A percentile compares a stretch with the other conserved stretches of the same genome.
Conservation (phyloP, 768 basidiomycete genomes). For the Pisolithus orientalis region DNA sequence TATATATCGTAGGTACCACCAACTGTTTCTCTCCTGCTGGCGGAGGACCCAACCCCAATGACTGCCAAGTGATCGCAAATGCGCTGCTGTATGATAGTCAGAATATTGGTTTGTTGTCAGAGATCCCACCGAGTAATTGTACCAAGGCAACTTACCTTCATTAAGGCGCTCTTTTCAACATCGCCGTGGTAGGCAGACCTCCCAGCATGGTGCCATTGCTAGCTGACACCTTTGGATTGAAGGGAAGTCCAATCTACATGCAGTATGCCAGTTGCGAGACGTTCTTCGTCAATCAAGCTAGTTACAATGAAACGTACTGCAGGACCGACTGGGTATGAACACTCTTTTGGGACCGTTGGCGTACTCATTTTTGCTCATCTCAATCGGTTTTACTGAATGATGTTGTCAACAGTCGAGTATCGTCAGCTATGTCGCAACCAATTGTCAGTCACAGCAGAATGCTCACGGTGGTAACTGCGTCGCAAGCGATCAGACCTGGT, state of each 20-base stretch:
- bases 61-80: conserved; percentile 44
- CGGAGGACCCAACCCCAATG: conserved; percentile 43
- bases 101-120: conserved; percentile 32
- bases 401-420: conserved; percentile 25
- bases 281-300: conserved; percentile 47
- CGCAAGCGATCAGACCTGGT: conserved; percentile 41
- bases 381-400: background rate
- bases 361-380: background rate
- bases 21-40: conserved; percentile 42
- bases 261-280: conserved; percentile 36
- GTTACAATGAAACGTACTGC: conserved; percentile 35
- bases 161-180: conserved; percentile 7
- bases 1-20: conserved; percentile 22
- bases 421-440: conserved; percentile 36
- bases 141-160: conserved; percentile 9
- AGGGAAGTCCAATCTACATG: conserved; percentile 20
- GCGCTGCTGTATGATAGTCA: conserved; percentile 41
- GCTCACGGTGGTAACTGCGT: conserved; percentile 47
- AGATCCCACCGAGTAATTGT: background rate
- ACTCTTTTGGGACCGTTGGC: background rate
- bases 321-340: conserved; percentile 40
- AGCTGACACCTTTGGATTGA: background rate
- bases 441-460: conserved; percentile 43
- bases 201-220: background rate
- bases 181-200: background rate